Evolutionary conservation across 2,329 filamentous ascomycete genomes (phyloP).

Genomic region (Tetracladium maxilliforme): DNA sequence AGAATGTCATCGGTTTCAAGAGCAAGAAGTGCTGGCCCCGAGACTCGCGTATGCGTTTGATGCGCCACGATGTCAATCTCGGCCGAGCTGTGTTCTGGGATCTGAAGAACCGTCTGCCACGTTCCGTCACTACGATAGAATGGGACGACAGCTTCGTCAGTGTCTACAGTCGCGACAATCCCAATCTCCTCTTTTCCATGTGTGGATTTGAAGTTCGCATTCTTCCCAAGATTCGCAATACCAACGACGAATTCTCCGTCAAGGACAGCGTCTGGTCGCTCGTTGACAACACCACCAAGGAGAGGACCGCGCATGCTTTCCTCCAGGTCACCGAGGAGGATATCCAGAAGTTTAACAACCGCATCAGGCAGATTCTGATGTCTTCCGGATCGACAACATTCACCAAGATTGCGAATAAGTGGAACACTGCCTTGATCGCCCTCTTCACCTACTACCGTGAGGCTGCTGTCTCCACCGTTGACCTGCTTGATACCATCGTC

Average conservation of each 20-base stretch:
- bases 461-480: slow-evolving; percentile 88
- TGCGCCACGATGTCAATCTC: slow-evolving; percentile 97
- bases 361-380: slow-evolving; percentile 97
- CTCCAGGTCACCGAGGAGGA: slow-evolving; percentile 96
- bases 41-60: slow-evolving; percentile 92
- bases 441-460: slow-evolving; percentile 98
- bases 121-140: slow-evolving; percentile 92
- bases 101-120: slow-evolving; percentile 86
- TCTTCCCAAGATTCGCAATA: slow-evolving; percentile 84
- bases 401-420: slow-evolving; percentile 99
- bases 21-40: slow-evolving; percentile 99
- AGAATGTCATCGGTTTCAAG: slow-evolving; percentile 97
- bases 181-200: slow-evolving; percentile 95
- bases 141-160: slow-evolving; percentile 99
- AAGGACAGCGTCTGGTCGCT: slow-evolving; percentile 98
- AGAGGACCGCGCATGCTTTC: slow-evolving; percentile 94
- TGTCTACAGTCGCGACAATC: slow-evolving; percentile 96
- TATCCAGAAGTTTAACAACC: slow-evolving; percentile 97
- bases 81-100: slow-evolving; percentile 98
- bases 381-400: slow-evolving; percentile 98
- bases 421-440: slow-evolving; percentile 95
- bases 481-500: slow-evolving; percentile 89
- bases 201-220: slow-evolving; percentile 95
- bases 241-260: slow-evolving; percentile 90
- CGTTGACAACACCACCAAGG: slow-evolving; percentile 91